Evolutionary conservation across 2,329 filamentous ascomycete genomes (phyloP), one percentile per base, ranked within the genome.

Genomic region (Talaromyces sp.): DNA sequence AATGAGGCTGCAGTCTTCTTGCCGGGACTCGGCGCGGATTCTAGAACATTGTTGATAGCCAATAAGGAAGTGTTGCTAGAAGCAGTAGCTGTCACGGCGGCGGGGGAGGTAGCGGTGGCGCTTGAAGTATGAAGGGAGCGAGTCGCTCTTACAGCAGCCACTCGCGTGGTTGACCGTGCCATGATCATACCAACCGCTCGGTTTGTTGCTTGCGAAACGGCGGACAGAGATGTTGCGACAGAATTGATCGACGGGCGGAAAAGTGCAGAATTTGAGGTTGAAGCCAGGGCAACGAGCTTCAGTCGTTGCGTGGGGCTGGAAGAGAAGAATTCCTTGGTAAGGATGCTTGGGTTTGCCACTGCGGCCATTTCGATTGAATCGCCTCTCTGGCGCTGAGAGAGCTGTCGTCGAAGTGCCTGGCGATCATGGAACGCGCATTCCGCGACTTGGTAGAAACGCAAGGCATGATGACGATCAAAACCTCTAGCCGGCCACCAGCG

Each of bases 41-140:
- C 62, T 15, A 71, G 64, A 33, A 65, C 58, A 45, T 71, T 71
- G 13, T 70, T 69, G 21, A 68, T 66, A 7, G 64, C 66, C 48
- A 62, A 63, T 21, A 66, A 58, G 6, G 60, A 60, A 8, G 45
- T 7, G 62, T 62, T 19, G 62, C 63, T 33, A 28, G 25, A 28
- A 28, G 61, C 50, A 50, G 48, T 2, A 5, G 41, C 50, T 39
- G 46, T 52, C 54, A 35, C 9, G 11, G 39, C 58, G 33, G 53
- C 17, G 46, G 33, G 35, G 4, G 43, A 19, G 41, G 52, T 48
- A 22, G 48, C n/a, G 48, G 31, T 13, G 37, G 31, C 21, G 37
- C 45, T 46, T n/a, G 52, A 45, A 48, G 58, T 54, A 48, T 60
- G 58, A 31, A 60, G 39, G 53, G 53, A 45, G 52, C 58, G 58